Evolutionary conservation across 208 protist genomes (phyloP), one percentile per base, ranked within the genome.

Genomic region (Trypanosoma platydactyli): DNA sequence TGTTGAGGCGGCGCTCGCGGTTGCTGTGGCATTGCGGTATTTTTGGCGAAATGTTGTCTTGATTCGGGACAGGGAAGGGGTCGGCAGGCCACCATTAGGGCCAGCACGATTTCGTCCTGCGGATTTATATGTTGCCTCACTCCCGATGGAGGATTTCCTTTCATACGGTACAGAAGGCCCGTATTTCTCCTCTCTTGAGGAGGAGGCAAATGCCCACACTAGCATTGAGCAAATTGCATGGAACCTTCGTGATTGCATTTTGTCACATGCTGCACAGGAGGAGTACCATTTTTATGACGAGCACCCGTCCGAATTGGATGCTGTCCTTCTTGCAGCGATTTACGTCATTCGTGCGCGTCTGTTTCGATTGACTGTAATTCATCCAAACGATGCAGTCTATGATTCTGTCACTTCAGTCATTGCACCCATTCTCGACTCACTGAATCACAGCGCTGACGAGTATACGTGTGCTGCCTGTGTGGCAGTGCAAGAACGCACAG

Each of bases 341-440:
- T 96, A 96, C 64, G 70, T 92, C 30, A 64, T 92, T 45, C 83
- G 88, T 0, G 55, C 86, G 20, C 81, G 91, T 3, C 67, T 88
- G 27, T 50, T 96, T 50, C 66, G 50, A 3, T 51, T 94, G 20
- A 77, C 76, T 0, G 55, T 88, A 29, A 56, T 96, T 29, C 46
- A 46, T 25, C 13, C 38, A 5, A 52, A 72, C 41, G 46, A 62
- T n/a, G n/a, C 1, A 15, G 9, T n/a, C 7, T 15, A 25, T 58
- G 80, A 90, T 55, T 3, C 3, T 56, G 24, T 67, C 16, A 71
- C 83, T 4, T 22, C 46, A 13, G 72, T 91, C 1, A 83, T 93
- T 46, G 88, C 84, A 24, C 88, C 91, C 9, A 64, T 73, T 49
- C 56, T 96, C 16, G 85, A 93, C 53, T 46, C 54, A 12, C 29